Percentiles rank a stretch among this genome's conserved stretches.
phyloP scores from a whole-genome alignment of 2,329 filamentous ascomycete genomes.

The Pseudopyricularia javanii region DNA sequence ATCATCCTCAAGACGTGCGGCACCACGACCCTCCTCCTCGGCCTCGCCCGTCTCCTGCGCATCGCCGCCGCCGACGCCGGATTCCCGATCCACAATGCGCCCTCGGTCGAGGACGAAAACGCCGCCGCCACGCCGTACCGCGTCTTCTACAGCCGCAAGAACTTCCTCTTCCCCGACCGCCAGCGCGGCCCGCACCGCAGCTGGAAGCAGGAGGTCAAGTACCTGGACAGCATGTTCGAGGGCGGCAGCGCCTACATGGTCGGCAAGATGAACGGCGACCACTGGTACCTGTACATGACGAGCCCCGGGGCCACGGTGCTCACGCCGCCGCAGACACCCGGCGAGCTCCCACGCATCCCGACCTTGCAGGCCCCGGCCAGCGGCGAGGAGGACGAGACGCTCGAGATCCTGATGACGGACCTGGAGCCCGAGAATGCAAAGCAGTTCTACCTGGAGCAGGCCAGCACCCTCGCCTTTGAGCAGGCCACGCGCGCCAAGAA shows the following conservation, averaged over 20 bases:
- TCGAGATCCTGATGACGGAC: conserved; percentile 63
- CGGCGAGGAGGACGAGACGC: conserved; percentile 57
- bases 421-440: conserved; percentile 56
- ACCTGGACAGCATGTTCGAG: conserved; percentile 80
- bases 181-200: conserved; percentile 90
- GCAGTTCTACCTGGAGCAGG: conserved; percentile 58
- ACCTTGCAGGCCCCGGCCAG: conserved; percentile 28
- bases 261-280: conserved; percentile 98
- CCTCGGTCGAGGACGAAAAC: conserved; percentile 51
- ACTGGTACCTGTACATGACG: conserved; percentile 97
- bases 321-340: conserved; percentile 67
- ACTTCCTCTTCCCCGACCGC: conserved; percentile 90
- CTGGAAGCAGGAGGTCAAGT: conserved; percentile 94
- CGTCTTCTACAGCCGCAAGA: conserved; percentile 98
- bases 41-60: conserved; percentile 80
- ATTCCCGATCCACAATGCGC: conserved; percentile 70
- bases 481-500: conserved; percentile 56
- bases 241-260: conserved; percentile 98
- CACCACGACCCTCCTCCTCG: conserved; percentile 84
- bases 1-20: conserved; percentile 97
- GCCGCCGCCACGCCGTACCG: conserved; percentile 81
- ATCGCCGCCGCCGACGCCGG: conserved; percentile 80
- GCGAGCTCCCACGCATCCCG: conserved; percentile 32
- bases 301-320: conserved; percentile 61
- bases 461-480: conserved; percentile 80